Evolutionary conservation across 228 moss, liverwort and hornwort species (phyloP), one percentile per base, ranked within the genome.

Genomic region (Sphagnum magellanicum): DNA sequence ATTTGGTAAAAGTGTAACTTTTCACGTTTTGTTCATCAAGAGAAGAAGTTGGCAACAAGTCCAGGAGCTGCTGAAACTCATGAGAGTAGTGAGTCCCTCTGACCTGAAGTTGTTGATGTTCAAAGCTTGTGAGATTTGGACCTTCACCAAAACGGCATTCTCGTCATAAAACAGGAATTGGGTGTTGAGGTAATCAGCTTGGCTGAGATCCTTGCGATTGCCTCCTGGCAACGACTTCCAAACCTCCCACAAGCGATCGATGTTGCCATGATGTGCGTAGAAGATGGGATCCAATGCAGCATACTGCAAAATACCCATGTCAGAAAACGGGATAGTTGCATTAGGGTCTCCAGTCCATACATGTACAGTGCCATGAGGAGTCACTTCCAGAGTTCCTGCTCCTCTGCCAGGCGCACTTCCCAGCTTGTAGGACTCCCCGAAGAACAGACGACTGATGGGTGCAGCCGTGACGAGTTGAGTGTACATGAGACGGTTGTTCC

Each of bases 81-180:
- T 81, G 74, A 12, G 78, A 68, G 0, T 51, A 81, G 51, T 17
- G 81, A 81, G 61, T 73, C 87, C 10, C 13, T n/a, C n/a, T 10
- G 70, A 82, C 80, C 81, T 32, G 0, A 92, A 75, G 57, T 64
- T 72, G 3, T 76, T 70, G 14, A 0, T 8, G 63, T 87, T 76
- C 10, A 90, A 8, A 48, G 61, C n/a, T 61, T 88, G 88, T 13
- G 83, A 74, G 5, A 85, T 6, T 5, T 78, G 88, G 15, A 83
- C 90, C 4, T 76, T 16, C 11, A 86, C 32, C 49, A 82, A 50
- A 57, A 83, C 76, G 14, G 57, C 84, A 60, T 88, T 75, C 67
- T 90, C 90, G 53, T 93, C 81, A 66, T 82, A 90, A 4, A 85
- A 84, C 0, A 84, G 67, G 68, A 84, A 87, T 14, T 74, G 72